Percentiles rank a stretch among this genome's conserved stretches.
Conservation (phyloP, 2,329 filamentous ascomycete genomes). For the Colletotrichum brevisporum region DNA sequence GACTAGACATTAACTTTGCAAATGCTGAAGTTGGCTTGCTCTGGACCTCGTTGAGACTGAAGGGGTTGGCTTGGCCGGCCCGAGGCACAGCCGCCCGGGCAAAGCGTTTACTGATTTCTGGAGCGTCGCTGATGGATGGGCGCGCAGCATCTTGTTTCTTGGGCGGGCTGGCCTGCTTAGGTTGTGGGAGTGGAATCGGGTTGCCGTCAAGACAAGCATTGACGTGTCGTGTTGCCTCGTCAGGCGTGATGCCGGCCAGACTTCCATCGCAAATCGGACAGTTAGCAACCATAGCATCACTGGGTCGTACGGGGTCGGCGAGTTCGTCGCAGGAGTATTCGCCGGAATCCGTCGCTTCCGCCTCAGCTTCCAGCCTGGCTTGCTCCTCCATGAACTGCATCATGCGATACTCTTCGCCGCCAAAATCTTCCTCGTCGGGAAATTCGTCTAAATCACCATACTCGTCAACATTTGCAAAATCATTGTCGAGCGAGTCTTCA, state of each 20-base stretch:
- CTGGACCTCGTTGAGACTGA: conserved; percentile 64
- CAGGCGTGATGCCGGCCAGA: conserved; percentile 70
- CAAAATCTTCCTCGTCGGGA: conserved; percentile 61
- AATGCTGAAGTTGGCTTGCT: conserved; percentile 78
- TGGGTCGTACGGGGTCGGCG: conserved; percentile 47
- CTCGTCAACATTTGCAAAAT: conserved; percentile 54
- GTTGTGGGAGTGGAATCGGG: conserved; percentile 68
- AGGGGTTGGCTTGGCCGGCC: conserved; percentile 86
- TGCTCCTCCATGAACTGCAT: conserved; percentile 84
- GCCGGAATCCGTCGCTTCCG: conserved; percentile 63
- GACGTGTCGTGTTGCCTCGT: conserved; percentile 86
- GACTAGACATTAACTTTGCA: conserved; percentile 90
- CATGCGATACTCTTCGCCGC: conserved; percentile 76
- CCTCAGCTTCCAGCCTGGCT: conserved; percentile 71
- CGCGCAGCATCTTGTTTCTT: conserved; percentile 19
- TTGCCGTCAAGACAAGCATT: conserved; percentile 93
- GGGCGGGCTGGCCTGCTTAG: conserved; percentile 33
- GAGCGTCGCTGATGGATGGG: conserved; percentile 51
- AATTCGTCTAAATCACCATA: conserved; percentile 69
- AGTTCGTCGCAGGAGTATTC: conserved; percentile 52
- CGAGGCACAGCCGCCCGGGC: conserved; percentile 78
- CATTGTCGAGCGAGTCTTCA: conserved; percentile 49
- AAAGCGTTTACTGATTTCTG: conserved; percentile 69
- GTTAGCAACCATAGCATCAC: conserved; percentile 53
- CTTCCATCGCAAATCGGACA: conserved; percentile 85